phyloP scores from a whole-genome alignment of 1,284 basidiomycete species.

The Apiotrichum porosum region DNA sequence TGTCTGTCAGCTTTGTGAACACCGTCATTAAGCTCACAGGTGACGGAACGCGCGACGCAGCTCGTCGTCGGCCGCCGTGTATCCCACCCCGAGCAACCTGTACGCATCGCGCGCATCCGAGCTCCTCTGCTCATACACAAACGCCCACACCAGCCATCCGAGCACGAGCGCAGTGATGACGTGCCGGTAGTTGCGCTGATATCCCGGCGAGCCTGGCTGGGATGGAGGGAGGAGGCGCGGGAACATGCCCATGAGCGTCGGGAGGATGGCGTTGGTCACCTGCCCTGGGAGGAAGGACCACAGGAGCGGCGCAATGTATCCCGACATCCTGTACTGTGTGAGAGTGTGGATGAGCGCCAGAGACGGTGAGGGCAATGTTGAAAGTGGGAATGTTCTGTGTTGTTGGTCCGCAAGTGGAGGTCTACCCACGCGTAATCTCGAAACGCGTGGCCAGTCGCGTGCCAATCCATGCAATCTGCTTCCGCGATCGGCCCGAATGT shows the following conservation, averaged over 20 bases:
- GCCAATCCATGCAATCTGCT: too few species aligned
- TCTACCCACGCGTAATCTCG: too few species aligned
- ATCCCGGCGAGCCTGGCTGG: slow-evolving; percentile 17
- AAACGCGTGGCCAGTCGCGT: too few species aligned
- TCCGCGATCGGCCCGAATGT: too few species aligned
- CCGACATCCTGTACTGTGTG: slow-evolving; percentile 1
- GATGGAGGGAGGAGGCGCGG: slow-evolving; percentile 32
- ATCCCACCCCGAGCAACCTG: slow-evolving; percentile 61
- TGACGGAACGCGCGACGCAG: slow-evolving; percentile 68
- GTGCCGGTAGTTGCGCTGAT: slow-evolving; percentile 28
- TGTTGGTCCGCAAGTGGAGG: too few species aligned
- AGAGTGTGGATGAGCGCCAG: too few species aligned
- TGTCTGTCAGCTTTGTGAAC: slow-evolving; percentile 1
- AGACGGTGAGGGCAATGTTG: too few species aligned
- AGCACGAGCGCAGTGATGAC: slow-evolving; percentile 51
- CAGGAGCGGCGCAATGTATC: slow-evolving; percentile 27
- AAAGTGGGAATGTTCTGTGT: too few species aligned
- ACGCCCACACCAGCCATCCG: slow-evolving; percentile 64
- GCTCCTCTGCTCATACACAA: slow-evolving; percentile 56
- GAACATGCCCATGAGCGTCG: slow-evolving; percentile 19
- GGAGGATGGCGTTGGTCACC: slow-evolving; percentile 28
- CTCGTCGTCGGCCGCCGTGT: slow-evolving; percentile 59
- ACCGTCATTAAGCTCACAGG: slow-evolving; percentile 47
- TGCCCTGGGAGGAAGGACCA: slow-evolving; percentile 35
- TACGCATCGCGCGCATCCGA: slow-evolving; percentile 61